Percentiles rank a stretch among this genome's conserved stretches.
Evolutionary conservation across 345 rosid species (phyloP).

Genomic region (Dipteronia sinensis): DNA sequence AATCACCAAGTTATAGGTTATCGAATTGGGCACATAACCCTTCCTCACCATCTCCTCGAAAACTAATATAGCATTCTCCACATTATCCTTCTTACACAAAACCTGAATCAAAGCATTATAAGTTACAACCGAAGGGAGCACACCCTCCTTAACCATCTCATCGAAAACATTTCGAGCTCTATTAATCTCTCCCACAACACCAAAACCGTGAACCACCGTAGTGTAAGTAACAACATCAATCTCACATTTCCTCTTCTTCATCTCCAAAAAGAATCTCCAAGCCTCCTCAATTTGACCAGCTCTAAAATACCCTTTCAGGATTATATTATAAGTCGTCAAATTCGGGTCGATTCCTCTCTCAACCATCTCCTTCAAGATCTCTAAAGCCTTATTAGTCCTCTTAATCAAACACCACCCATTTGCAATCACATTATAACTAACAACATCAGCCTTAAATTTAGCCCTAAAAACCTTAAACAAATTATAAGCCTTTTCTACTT

Average conservation of each 20-base stretch:
- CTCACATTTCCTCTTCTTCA: slow-evolving; percentile 78
- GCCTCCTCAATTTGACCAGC: slow-evolving; percentile 80
- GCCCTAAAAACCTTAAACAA: slow-evolving; percentile 64
- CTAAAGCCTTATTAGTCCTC: slow-evolving; percentile 72
- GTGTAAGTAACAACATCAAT: slow-evolving; percentile 83
- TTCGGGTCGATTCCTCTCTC: slow-evolving; percentile 65
- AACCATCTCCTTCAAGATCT: slow-evolving; percentile 84
- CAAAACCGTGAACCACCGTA: slow-evolving; percentile 79
- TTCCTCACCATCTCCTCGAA: slow-evolving; percentile 81
- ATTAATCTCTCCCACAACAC: slow-evolving; percentile 68
- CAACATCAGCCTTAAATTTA: slow-evolving; percentile 67
- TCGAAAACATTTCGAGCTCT: slow-evolving; percentile 65
- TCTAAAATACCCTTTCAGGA: slow-evolving; percentile 81
- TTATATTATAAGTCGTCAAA: slow-evolving; percentile 64
- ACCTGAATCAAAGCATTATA: slow-evolving; percentile 89
- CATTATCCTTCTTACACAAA: slow-evolving; percentile 82
- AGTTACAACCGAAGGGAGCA: slow-evolving; percentile 86
- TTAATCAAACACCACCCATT: slow-evolving; percentile 95
- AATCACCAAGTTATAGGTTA: slow-evolving; percentile 70
- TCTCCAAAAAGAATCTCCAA: slow-evolving; percentile 83
- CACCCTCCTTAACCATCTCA: slow-evolving; percentile 69
- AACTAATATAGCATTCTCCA: slow-evolving; percentile 66
- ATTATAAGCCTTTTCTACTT: slow-evolving; percentile 74
- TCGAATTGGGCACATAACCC: slow-evolving; percentile 69
- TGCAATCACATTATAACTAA: slow-evolving; percentile 76